These are phyloP conservation scores for Kwoniella pini DNA, from an alignment of 768 basidiomycete genomes.

Conservation along the genomic window DNA sequence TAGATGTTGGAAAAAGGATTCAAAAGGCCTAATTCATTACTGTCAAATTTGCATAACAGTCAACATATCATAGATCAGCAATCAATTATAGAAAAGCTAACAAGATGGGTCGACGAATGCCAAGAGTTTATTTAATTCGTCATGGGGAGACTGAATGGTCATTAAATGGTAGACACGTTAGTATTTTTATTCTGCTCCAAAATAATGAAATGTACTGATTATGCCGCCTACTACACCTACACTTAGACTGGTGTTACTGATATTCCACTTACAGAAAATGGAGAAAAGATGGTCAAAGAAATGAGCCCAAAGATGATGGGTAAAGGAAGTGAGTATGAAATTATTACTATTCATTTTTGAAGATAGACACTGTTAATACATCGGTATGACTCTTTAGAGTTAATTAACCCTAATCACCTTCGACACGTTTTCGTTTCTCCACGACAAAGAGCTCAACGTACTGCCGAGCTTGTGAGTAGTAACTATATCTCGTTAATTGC, in stretches of 20 bases:
- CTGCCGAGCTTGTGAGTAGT: slow-evolving; percentile 66
- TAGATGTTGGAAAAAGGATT: too few species aligned
- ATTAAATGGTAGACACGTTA: slow-evolving; percentile 63
- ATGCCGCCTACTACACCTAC: slow-evolving; percentile 1
- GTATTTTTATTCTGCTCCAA: background rate
- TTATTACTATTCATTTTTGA: background rate
- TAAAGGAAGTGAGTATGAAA: slow-evolving; percentile 65
- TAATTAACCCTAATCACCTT: slow-evolving; percentile 77
- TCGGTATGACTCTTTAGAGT: slow-evolving; percentile 57
- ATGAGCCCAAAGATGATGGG: slow-evolving; percentile 72
- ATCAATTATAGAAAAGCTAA: background rate
- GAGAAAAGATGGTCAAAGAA: slow-evolving; percentile 68
- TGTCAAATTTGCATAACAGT: too few species aligned
- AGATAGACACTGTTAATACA: background rate
- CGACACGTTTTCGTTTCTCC: slow-evolving; percentile 79
- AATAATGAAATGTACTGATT: background rate
- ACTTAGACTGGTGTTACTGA: slow-evolving; percentile 79
- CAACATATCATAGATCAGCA: too few species aligned
- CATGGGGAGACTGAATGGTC: slow-evolving; percentile 97
- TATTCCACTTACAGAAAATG: slow-evolving; percentile 78
- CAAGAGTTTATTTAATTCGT: slow-evolving; percentile 75
- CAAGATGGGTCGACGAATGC: slow-evolving; percentile 57
- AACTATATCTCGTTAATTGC: background rate
- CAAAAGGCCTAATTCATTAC: too few species aligned
- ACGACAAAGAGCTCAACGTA: slow-evolving; percentile 78